Percentiles rank a stretch among this genome's conserved stretches.
Conservation (phyloP, 106 monocot genomes). For the Vanilla planifolia region DNA sequence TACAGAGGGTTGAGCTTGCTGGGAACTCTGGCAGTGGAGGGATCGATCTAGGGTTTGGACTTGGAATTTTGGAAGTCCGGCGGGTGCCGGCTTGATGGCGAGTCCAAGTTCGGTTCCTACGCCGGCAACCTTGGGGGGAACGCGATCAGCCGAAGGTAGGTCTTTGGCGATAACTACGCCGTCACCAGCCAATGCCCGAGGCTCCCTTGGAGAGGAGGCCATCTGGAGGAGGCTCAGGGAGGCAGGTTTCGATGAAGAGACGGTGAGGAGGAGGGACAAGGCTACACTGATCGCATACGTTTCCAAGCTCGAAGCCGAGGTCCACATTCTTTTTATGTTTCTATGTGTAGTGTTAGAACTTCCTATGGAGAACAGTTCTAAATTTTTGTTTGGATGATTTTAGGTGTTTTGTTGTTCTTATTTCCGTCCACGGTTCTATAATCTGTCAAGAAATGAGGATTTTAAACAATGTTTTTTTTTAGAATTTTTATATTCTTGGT, state of each 20-base stretch:
- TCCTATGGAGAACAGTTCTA: too few species aligned
- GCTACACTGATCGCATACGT: constrained; percentile 81
- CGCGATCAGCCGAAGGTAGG: background rate
- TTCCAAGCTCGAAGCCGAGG: constrained; percentile 73
- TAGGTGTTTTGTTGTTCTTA: too few species aligned
- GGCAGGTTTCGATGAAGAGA: constrained; percentile 87
- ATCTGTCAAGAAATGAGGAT: too few species aligned
- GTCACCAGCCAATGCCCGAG: constrained; percentile 6
- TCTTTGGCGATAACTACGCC: constrained; percentile 7
- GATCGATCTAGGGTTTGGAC: constrained; percentile 28
- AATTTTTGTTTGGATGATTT: too few species aligned
- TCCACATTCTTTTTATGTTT: constrained; percentile 9
- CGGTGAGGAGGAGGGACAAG: constrained; percentile 72
- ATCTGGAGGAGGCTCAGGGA: constrained; percentile 76
- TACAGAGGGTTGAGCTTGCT: background rate
- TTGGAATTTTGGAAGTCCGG: background rate
- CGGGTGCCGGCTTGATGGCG: constrained; percentile 17
- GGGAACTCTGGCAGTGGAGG: background rate
- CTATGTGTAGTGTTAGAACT: background rate
- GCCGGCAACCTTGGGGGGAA: background rate
- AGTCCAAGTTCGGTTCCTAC: constrained; percentile 14
- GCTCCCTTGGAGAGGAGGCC: constrained; percentile 40
- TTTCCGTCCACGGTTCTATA: too few species aligned
- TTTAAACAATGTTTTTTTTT: too few species aligned
- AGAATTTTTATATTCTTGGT: too few species aligned